These are phyloP conservation scores for Amanita fuliginea DNA, from an alignment of 768 basidiomycete species.

Conservation along the genomic window DNA sequence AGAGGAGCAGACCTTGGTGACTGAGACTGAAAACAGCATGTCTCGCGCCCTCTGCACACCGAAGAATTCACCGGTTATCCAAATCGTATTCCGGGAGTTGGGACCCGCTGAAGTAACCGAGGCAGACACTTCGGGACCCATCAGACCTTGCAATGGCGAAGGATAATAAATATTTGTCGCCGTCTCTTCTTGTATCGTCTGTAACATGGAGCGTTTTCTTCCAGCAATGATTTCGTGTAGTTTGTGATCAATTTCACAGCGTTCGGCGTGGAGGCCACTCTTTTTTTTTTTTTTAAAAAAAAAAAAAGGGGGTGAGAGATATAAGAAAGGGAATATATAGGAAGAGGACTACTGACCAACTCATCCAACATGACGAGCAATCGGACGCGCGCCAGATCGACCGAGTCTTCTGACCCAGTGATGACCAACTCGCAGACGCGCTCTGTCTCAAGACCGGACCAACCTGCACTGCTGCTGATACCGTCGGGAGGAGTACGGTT, in stretches of 20 bases:
- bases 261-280: conserved; percentile 87
- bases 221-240: conserved; percentile 87
- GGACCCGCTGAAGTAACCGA: conserved; percentile 27
- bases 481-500: conserved; percentile 71
- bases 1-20: conserved; percentile 56
- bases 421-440: conserved; percentile 88
- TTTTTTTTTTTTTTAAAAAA: too few species aligned
- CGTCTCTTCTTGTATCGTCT: conserved; percentile 93
- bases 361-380: conserved; percentile 93
- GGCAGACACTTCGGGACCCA: conserved; percentile 51
- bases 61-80: conserved; percentile 97
- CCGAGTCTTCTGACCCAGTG: conserved; percentile 80
- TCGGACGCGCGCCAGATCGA: conserved; percentile 84
- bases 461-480: conserved; percentile 65
- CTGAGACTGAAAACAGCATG: conserved; percentile 84
- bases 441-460: conserved; percentile 90
- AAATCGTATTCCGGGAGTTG: conserved; percentile 56
- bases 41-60: conserved; percentile 91
- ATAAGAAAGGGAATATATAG: not conserved
- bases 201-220: conserved; percentile 76
- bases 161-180: conserved; percentile 96
- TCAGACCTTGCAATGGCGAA: conserved; percentile 77
- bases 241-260: conserved; percentile 91
- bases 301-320: conserved; percentile 14
- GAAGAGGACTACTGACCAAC: conserved; percentile 47